Percentiles rank a stretch among this genome's conserved stretches.
Evolutionary conservation across 192 early-diverging fungal species (phyloP).

Genomic region (Podila clonocystis): DNA sequence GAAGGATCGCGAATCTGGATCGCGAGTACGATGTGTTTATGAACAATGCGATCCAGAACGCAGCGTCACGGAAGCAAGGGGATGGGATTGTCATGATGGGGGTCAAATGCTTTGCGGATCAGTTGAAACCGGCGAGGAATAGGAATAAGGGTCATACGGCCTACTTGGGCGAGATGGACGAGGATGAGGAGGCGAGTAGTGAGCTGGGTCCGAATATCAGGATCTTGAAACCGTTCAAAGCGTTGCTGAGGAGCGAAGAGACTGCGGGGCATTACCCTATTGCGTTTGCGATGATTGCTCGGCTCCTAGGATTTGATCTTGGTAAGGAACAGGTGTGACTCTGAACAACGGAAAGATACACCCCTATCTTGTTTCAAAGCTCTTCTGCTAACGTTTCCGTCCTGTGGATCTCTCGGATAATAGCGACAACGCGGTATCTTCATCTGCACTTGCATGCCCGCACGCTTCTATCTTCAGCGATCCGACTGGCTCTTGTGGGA

Average conservation of each 20-base stretch:
- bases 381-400: too few relatives aligned
- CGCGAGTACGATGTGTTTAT: conserved; percentile 56
- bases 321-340: conserved; percentile 49
- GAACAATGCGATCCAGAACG: conserved; percentile 69
- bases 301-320: conserved; percentile 50
- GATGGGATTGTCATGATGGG: conserved; percentile 73
- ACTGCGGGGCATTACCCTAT: conserved; percentile 80
- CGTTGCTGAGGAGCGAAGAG: conserved; percentile 51
- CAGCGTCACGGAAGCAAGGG: conserved; percentile 76
- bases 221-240: conserved; percentile 57
- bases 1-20: conserved; percentile 51
- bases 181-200: conserved; percentile 47
- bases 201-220: conserved; percentile 40
- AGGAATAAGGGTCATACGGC: conserved; percentile 3
- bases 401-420: too few relatives aligned
- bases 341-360: background rate
- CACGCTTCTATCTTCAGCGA: conserved; percentile 85
- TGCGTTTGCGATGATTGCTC: conserved; percentile 70
- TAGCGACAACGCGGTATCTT: conserved; percentile 77
- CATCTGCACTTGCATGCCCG: conserved; percentile 89
- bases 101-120: conserved; percentile 64
- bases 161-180: conserved; percentile 16
- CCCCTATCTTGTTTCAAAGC: background rate
- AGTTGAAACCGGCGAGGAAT: conserved; percentile 8
- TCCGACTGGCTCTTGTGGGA: conserved; percentile 89